Percentiles rank a stretch among this genome's conserved stretches.
phyloP scores from a whole-genome alignment of 2,329 filamentous ascomycete genomes.

The Alternaria sp. region DNA sequence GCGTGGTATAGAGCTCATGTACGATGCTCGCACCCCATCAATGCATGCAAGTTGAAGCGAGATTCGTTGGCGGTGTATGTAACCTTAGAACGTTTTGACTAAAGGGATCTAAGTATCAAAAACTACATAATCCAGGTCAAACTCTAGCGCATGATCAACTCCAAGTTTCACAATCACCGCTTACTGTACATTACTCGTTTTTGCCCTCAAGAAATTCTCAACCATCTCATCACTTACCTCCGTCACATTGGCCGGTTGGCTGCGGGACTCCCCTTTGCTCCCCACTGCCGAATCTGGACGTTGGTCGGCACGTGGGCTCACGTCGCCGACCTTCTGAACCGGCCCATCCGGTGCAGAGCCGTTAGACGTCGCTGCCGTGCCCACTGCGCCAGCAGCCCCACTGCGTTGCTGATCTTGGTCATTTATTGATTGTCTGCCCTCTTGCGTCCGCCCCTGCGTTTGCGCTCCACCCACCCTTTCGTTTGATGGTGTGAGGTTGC shows the following conservation, averaged over 20 bases:
- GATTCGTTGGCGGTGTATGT: background rate
- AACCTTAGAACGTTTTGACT: background rate
- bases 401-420: background rate
- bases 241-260: background rate
- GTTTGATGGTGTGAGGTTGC: conserved; percentile 33
- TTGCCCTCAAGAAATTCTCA: conserved; percentile 28
- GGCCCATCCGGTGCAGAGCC: background rate
- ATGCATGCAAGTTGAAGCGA: background rate
- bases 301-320: background rate
- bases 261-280: background rate
- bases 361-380: background rate
- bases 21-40: background rate
- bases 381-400: background rate
- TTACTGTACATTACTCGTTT: conserved; percentile 18
- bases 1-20: background rate
- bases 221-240: conserved; percentile 24
- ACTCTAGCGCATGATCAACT: background rate
- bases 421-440: background rate
- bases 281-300: background rate
- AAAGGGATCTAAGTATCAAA: background rate
- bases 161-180: background rate
- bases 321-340: background rate
- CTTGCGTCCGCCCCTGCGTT: background rate
- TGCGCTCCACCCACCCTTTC: conserved; percentile 4
- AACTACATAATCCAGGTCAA: background rate